phyloP scores from a whole-genome alignment of 306 rosid genomes.

The Vigna angularis region DNA sequence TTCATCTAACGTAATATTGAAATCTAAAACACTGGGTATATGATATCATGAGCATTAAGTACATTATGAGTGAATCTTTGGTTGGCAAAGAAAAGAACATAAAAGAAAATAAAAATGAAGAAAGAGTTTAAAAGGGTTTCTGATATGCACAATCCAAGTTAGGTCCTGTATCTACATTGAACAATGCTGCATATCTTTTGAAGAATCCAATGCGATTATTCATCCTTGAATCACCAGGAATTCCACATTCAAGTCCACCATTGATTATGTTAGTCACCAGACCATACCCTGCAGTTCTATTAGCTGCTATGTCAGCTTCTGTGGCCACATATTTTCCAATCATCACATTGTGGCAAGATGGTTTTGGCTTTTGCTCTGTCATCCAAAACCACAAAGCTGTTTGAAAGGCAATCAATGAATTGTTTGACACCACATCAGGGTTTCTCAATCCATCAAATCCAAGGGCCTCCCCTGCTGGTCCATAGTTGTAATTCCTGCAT shows the following conservation, averaged over 20 bases:
- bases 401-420: constrained; percentile 61
- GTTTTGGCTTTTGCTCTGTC: constrained; percentile 66
- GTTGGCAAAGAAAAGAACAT: neutral
- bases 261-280: constrained; percentile 76
- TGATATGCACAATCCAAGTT: constrained; percentile 69
- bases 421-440: constrained; percentile 69
- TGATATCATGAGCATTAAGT: neutral
- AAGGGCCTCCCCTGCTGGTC: constrained; percentile 74
- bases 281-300: constrained; percentile 69
- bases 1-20: too few species aligned
- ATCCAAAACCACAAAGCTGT: constrained; percentile 88
- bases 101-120: neutral
- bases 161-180: constrained; percentile 62
- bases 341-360: constrained; percentile 85
- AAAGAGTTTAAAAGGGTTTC: constrained; percentile 48
- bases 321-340: constrained; percentile 63
- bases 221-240: constrained; percentile 57
- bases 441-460: constrained; percentile 73
- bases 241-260: constrained; percentile 80
- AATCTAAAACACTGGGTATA: neutral
- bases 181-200: constrained; percentile 57
- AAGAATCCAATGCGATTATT: constrained; percentile 72
- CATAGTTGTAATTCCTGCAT: constrained; percentile 76
- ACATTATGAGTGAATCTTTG: constrained; percentile 4
- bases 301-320: constrained; percentile 60